phyloP scores from a whole-genome alignment of 148 eudicot genomes.

The Camellia lanceoleosa region DNA sequence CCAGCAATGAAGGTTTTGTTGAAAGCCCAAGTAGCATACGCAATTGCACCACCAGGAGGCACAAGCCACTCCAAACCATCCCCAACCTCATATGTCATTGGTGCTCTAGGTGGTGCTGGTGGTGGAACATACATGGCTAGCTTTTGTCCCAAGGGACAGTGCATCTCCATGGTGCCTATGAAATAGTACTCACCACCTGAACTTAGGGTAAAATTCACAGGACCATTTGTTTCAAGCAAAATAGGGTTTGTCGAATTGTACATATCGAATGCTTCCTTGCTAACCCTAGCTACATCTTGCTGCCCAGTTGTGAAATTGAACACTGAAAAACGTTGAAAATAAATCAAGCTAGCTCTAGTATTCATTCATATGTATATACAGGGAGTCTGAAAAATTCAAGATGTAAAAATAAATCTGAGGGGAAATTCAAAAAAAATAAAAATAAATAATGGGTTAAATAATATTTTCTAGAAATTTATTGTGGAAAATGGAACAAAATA shows the following conservation, averaged over 20 bases:
- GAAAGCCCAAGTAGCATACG: constrained; percentile 23
- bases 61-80: constrained; percentile 25
- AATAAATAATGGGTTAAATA: too few relatives aligned
- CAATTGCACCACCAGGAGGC: constrained; percentile 21
- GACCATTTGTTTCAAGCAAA: constrained; percentile 19
- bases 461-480: too few relatives aligned
- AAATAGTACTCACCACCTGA: constrained; percentile 24
- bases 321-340: constrained; percentile 19
- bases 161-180: constrained; percentile 27
- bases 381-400: too few relatives aligned
- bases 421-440: too few relatives aligned
- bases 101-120: neutral
- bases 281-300: constrained; percentile 46
- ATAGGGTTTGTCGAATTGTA: constrained; percentile 36
- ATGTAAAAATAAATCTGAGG: too few relatives aligned
- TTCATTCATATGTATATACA: too few relatives aligned
- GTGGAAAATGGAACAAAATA: too few relatives aligned
- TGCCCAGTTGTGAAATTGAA: constrained; percentile 44
- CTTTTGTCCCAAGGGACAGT: constrained; percentile 25
- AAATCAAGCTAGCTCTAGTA: neutral
- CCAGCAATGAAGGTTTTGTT: constrained; percentile 22
- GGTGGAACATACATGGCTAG: constrained; percentile 12
- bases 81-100: constrained; percentile 22
- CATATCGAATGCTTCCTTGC: constrained; percentile 29
- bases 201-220: constrained; percentile 19